A percentile compares a stretch with the other conserved stretches of the same genome.
Evolutionary conservation across 2,329 filamentous ascomycete species (phyloP).

Genomic region (Neonectria faginata): DNA sequence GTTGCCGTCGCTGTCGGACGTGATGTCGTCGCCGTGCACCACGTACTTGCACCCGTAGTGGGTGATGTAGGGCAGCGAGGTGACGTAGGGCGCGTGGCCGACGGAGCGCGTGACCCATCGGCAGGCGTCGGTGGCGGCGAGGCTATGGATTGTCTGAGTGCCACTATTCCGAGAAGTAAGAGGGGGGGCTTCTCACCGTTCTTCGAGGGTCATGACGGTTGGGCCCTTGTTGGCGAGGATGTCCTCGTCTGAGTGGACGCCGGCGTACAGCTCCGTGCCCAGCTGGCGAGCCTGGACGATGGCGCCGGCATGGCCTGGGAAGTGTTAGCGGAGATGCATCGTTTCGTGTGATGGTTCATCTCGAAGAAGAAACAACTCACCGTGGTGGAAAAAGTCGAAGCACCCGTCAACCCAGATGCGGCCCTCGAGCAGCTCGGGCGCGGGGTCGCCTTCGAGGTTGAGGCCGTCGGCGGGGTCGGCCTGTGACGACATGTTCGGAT

Average conservation of each 20-base stretch:
- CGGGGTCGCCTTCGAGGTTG: constrained; percentile 58
- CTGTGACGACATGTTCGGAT: constrained; percentile 33
- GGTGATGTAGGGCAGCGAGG: constrained; percentile 90
- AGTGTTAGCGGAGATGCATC: background rate
- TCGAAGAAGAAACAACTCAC: constrained; percentile 56
- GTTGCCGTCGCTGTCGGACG: constrained; percentile 90
- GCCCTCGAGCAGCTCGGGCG: constrained; percentile 69
- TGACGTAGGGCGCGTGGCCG: constrained; percentile 92
- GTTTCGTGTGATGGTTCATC: too few relatives aligned
- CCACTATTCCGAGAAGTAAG: background rate
- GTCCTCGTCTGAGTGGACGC: constrained; percentile 94
- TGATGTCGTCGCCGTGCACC: constrained; percentile 97
- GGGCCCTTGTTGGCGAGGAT: constrained; percentile 98
- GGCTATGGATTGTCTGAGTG: constrained; percentile 57
- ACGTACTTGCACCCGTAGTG: constrained; percentile 97
- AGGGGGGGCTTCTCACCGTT: constrained; percentile 68
- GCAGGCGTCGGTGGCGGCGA: constrained; percentile 92
- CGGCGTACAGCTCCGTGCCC: constrained; percentile 88
- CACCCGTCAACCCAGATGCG: constrained; percentile 98
- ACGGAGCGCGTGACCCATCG: constrained; percentile 92
- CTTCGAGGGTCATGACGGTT: constrained; percentile 93
- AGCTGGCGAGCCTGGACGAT: constrained; percentile 96
- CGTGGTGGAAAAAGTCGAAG: constrained; percentile 99
- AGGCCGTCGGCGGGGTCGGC: constrained; percentile 43
- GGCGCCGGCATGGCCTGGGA: constrained; percentile 88